phyloP scores from a whole-genome alignment of 495 filamentous ascomycete species.

The Neurospora terricola region DNA sequence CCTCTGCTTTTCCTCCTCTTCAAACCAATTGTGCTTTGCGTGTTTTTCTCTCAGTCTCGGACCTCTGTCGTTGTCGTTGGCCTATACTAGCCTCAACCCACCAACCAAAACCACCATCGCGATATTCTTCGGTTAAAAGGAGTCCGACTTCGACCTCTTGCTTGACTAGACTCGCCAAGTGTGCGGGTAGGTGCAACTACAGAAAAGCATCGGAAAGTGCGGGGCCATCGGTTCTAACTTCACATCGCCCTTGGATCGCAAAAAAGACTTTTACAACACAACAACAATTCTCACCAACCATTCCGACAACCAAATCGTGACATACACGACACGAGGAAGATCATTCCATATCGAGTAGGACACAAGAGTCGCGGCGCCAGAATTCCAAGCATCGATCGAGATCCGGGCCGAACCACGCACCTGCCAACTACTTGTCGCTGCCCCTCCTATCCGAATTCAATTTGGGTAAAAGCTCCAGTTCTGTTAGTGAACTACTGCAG shows the following conservation, averaged over 20 bases:
- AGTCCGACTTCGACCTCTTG: background rate
- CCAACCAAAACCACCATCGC: background rate
- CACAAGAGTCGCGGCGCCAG: background rate
- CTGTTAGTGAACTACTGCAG: slow-evolving; percentile 8
- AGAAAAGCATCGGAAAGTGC: background rate
- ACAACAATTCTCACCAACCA: background rate
- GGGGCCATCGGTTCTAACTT: background rate
- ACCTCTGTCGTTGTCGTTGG: background rate
- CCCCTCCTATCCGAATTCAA: background rate
- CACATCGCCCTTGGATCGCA: background rate
- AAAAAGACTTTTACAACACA: background rate
- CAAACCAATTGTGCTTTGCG: background rate
- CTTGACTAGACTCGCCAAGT: background rate
- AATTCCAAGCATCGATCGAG: background rate
- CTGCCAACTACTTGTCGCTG: background rate
- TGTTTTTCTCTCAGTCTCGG: background rate
- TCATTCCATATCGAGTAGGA: background rate
- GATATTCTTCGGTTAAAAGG: background rate
- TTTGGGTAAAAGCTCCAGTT: background rate
- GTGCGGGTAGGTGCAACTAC: background rate
- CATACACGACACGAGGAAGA: background rate
- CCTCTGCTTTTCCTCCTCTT: slow-evolving; percentile 11
- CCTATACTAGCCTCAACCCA: background rate
- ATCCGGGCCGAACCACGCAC: background rate
- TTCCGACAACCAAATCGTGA: background rate